Evolutionary conservation across 345 rosid species (phyloP), one percentile per base, ranked within the genome.

Genomic region (Rhizophora mangle): DNA sequence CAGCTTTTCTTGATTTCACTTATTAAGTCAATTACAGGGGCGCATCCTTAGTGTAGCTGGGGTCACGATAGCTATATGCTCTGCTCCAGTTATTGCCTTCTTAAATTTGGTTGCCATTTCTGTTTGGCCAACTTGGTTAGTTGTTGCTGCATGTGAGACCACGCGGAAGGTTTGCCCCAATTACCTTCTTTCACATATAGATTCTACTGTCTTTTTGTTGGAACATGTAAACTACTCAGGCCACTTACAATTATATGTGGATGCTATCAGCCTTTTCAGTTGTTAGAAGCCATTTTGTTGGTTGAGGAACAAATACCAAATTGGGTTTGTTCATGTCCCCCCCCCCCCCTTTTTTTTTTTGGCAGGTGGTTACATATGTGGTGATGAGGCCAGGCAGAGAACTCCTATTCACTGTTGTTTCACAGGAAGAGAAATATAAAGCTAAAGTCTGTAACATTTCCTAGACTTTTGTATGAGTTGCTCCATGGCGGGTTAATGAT

Each of bases 351-450:
- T 61, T 69, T 60, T 8, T 60, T 61, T 60, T 47, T 39, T 64
- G 70, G 78, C 81, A 89, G 97, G 91, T 93, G 81, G 89, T 89
- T 61, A 89, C 83, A 4, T 93, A 91, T 74, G 97, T 93, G 68
- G 89, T 91, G 63, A 85, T 93, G 31, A 88, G 89, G 84, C 97
- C 98, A 39, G 95, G 94, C 78, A 88, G 97, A 75, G 98, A 93
- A 80, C 94, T 91, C 62, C 78, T 91, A 60, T 93, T 93, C 78
- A 93, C 97, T 6, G 92, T 93, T 65, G 96, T 91, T 67, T 88
- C 97, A 6, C 87, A 83, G 77, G 98, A 93, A 37, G 98, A 93
- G 85, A 93, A 93, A 80, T 93, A 91, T 82, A 91, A 91, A 82
- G 98, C 97, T 70, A 90, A 93, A 88, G 97, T 88, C 58, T 43